These are phyloP conservation scores for Coemansia umbellata DNA, from an alignment of 192 early-diverging fungal species.

Conservation along the genomic window DNA sequence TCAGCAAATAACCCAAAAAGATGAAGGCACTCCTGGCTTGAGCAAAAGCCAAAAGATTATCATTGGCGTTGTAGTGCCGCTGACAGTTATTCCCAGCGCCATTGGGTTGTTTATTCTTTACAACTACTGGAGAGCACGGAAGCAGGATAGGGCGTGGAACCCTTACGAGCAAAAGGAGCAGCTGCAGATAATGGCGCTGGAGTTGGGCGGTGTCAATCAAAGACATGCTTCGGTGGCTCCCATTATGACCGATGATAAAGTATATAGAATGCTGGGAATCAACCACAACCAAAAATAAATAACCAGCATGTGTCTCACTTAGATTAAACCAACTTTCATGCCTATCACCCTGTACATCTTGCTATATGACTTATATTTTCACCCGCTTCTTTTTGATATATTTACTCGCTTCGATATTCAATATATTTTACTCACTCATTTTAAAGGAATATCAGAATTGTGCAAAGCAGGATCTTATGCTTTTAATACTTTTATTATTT, in stretches of 20 bases:
- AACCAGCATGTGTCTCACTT: too few relatives aligned
- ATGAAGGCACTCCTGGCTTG: background rate
- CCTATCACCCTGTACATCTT: too few relatives aligned
- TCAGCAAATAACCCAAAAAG: background rate
- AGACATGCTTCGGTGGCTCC: background rate
- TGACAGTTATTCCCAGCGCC: background rate
- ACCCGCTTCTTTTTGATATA: too few relatives aligned
- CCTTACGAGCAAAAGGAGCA: conserved; percentile 1
- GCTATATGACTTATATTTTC: too few relatives aligned
- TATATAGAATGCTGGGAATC: background rate
- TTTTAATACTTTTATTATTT: too few relatives aligned
- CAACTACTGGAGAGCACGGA: background rate
- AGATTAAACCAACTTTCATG: too few relatives aligned
- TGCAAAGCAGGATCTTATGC: too few relatives aligned
- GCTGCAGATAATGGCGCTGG: conserved; percentile 3
- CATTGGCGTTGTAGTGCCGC: background rate
- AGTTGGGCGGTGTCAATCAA: background rate
- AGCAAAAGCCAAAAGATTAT: background rate
- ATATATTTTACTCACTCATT: too few relatives aligned
- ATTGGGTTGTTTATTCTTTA: background rate
- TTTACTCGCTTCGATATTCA: too few relatives aligned
- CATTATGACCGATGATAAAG: background rate
- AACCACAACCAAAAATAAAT: background rate
- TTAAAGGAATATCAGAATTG: too few relatives aligned
- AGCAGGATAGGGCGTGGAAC: conserved; percentile 8